phyloP scores from a whole-genome alignment of 805 yeast genomes.

The Metschnikowia continentalis region DNA sequence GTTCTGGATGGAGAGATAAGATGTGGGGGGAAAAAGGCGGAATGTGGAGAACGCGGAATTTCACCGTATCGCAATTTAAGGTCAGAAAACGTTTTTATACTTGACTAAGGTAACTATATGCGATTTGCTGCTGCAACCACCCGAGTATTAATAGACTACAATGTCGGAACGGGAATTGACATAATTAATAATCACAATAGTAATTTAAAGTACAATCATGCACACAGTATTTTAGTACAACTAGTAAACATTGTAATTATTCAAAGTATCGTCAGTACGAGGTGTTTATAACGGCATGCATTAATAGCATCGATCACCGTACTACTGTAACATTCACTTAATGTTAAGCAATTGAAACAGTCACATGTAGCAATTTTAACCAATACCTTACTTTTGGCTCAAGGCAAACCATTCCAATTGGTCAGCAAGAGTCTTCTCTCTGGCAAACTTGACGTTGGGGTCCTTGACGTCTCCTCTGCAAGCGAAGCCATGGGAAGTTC shows the following conservation, averaged over 20 bases:
- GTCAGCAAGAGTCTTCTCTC: slow-evolving; percentile 56
- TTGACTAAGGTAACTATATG: neutral
- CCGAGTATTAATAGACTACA: too few species aligned
- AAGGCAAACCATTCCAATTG: slow-evolving; percentile 27
- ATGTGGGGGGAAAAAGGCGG: neutral
- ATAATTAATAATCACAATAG: too few species aligned
- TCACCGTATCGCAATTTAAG: neutral
- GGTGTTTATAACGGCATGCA: too few species aligned
- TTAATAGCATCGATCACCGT: too few species aligned
- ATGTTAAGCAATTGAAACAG: too few species aligned
- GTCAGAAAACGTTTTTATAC: neutral
- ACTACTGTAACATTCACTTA: too few species aligned
- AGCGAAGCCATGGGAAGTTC: slow-evolving; percentile 74
- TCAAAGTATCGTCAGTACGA: too few species aligned
- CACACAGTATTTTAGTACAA: too few species aligned
- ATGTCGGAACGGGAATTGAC: too few species aligned
- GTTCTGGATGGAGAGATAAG: neutral
- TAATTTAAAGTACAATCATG: too few species aligned
- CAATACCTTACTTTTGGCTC: neutral
- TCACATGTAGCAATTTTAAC: neutral
- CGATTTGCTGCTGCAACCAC: neutral
- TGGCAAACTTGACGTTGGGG: slow-evolving; percentile 57
- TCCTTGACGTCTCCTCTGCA: slow-evolving; percentile 65
- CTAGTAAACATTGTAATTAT: too few species aligned
- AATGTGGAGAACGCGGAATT: slow-evolving; percentile 1